These are phyloP conservation scores for Tilletia walkeri DNA, from an alignment of 1,284 basidiomycete species.

Conservation along the genomic window DNA sequence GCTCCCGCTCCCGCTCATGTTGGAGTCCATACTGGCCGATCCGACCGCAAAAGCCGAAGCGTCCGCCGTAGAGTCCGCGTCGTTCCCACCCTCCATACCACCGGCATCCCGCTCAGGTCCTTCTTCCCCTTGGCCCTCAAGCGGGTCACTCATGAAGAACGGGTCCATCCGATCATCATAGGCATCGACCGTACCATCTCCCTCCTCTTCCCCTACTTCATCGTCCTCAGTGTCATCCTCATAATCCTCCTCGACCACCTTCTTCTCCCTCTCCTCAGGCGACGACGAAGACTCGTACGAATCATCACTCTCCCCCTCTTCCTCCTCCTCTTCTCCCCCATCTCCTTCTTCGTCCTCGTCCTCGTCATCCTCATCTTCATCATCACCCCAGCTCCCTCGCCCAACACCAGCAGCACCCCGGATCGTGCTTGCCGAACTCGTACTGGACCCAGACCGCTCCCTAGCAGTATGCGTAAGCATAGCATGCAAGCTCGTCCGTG, in stretches of 20 bases:
- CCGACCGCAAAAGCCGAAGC: background rate
- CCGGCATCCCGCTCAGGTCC: background rate
- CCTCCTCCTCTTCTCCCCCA: background rate
- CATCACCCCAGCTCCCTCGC: background rate
- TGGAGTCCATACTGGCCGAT: background rate
- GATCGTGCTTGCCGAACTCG: constrained; percentile 7
- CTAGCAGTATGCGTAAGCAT: constrained; percentile 6
- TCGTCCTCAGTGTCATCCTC: constrained; percentile 1
- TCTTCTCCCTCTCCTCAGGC: background rate
- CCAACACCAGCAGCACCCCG: background rate
- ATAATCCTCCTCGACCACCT: background rate
- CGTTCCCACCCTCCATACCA: background rate
- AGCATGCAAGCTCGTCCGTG: constrained; percentile 6
- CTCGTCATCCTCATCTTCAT: background rate
- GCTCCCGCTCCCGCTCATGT: background rate
- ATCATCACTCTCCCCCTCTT: background rate
- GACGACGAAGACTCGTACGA: background rate
- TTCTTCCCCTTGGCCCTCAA: background rate
- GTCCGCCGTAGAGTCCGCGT: constrained; percentile 1
- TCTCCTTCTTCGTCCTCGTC: background rate
- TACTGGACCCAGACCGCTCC: constrained; percentile 5
- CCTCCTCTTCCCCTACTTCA: background rate
- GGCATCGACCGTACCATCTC: background rate
- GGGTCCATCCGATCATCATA: constrained; percentile 12
- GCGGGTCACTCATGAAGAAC: background rate